A percentile compares a stretch with the other conserved stretches of the same genome.
These are phyloP conservation scores for Xylaria sp. DNA, from an alignment of 2,329 filamentous ascomycete species.

Conservation along the genomic window DNA sequence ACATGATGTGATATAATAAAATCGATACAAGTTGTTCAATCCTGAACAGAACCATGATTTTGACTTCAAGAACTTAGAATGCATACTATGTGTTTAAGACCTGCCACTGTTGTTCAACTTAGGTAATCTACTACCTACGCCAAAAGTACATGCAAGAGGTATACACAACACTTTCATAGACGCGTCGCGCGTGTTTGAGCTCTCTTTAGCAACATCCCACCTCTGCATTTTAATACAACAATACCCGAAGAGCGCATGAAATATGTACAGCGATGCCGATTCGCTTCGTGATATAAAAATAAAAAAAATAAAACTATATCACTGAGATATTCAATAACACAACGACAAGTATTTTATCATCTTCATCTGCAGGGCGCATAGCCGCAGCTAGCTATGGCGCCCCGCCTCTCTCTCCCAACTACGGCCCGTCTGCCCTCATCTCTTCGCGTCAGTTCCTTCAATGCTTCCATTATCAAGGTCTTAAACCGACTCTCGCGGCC, in stretches of 20 bases:
- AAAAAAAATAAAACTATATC: background rate
- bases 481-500: conserved; percentile 77
- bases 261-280: conserved; percentile 1
- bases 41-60: background rate
- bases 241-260: background rate
- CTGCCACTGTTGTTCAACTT: background rate
- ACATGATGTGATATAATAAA: background rate
- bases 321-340: background rate
- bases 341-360: background rate
- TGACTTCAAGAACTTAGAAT: background rate
- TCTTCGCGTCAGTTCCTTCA: conserved; percentile 73
- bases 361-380: conserved; percentile 6
- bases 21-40: background rate
- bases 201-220: background rate
- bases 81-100: background rate
- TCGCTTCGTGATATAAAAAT: background rate
- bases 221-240: background rate
- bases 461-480: conserved; percentile 72
- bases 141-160: conserved; percentile 5
- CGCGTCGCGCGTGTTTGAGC: conserved; percentile 27
- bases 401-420: conserved; percentile 74
- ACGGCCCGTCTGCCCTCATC: conserved; percentile 77
- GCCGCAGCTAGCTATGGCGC: conserved; percentile 53
- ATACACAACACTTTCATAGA: background rate
- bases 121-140: background rate